Percentiles rank a stretch among this genome's conserved stretches.
phyloP scores from a whole-genome alignment of 768 basidiomycete species.

The Myochromella boudieri region DNA sequence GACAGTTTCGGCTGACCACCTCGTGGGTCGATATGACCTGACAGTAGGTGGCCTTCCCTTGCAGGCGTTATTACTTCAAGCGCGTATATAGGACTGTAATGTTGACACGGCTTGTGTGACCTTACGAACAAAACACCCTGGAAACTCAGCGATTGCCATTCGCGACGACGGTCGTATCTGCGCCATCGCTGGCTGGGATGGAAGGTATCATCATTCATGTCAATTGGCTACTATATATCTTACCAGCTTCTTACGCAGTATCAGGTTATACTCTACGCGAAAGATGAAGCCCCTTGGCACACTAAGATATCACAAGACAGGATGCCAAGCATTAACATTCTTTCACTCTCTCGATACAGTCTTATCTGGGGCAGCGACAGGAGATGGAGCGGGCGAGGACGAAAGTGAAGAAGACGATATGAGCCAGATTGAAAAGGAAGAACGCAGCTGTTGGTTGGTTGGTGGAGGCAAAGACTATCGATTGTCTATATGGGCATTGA shows the following conservation, averaged over 20 bases:
- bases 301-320: constrained; percentile 77
- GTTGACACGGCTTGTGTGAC: constrained; percentile 7
- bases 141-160: constrained; percentile 77
- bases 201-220: constrained; percentile 48
- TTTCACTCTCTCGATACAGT: constrained; percentile 32
- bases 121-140: constrained; percentile 71
- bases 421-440: constrained; percentile 39
- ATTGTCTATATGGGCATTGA: constrained; percentile 71
- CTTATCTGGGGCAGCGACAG: background rate
- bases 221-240: background rate
- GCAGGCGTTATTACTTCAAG: no score
- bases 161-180: constrained; percentile 76
- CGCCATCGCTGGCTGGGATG: constrained; percentile 94
- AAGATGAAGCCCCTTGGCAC: constrained; percentile 83
- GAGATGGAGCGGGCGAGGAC: constrained; percentile 30
- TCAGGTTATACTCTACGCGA: constrained; percentile 81
- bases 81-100: background rate
- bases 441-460: constrained; percentile 60
- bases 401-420: constrained; percentile 57
- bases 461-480: constrained; percentile 67
- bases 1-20: constrained; percentile 85
- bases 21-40: constrained; percentile 66
- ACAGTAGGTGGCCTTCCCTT: constrained; percentile 32
- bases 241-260: constrained; percentile 38
- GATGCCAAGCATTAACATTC: constrained; percentile 76